Percentiles rank a stretch among this genome's conserved stretches.
phyloP scores from a whole-genome alignment of 2,329 filamentous ascomycete genomes.

The Botrytis byssoidea region DNA sequence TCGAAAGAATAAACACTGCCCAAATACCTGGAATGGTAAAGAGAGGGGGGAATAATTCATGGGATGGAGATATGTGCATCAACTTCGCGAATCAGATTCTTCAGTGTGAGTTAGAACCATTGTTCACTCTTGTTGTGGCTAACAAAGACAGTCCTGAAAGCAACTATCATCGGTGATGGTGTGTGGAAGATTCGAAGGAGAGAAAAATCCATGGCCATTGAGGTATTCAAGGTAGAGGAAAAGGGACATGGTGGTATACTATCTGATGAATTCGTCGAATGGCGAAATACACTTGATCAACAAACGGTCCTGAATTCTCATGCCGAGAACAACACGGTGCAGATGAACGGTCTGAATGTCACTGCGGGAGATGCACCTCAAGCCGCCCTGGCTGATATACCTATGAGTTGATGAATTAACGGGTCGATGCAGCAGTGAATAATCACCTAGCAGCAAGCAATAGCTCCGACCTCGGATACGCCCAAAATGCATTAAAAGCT shows the following conservation, averaged over 20 bases:
- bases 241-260: conserved; percentile 74
- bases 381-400: background rate
- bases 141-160: conserved; percentile 56
- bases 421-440: background rate
- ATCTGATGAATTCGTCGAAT: conserved; percentile 73
- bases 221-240: conserved; percentile 72
- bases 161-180: conserved; percentile 60
- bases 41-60: conserved; percentile 60
- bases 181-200: conserved; percentile 76
- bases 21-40: conserved; percentile 75
- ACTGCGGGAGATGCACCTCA: background rate
- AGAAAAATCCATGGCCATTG: conserved; percentile 63
- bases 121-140: background rate
- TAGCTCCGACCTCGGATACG: conserved; percentile 8
- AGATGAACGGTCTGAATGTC: background rate
- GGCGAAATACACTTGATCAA: conserved; percentile 48
- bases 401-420: background rate
- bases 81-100: conserved; percentile 81
- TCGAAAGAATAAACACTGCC: conserved; percentile 79
- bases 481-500: background rate
- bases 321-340: background rate
- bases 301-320: background rate
- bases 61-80: conserved; percentile 93
- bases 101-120: conserved; percentile 57
- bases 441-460: conserved; percentile 6